Evolutionary conservation across 2,329 filamentous ascomycete species (phyloP).

Genomic region (Cladophialophora immunda): DNA sequence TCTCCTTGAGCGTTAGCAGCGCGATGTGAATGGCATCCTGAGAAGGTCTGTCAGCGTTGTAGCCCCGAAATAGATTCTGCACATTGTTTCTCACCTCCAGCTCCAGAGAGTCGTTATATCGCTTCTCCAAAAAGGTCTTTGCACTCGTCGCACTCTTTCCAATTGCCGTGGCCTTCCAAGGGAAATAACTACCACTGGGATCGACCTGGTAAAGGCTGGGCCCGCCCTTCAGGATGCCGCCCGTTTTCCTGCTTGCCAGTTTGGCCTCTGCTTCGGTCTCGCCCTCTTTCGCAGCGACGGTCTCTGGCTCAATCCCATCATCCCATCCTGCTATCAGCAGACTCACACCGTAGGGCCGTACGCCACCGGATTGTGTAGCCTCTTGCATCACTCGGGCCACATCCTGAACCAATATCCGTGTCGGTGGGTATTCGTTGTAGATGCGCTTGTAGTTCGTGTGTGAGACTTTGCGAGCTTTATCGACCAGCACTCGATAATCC

Average conservation of each 20-base stretch:
- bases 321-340: conserved; percentile 97
- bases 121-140: conserved; percentile 99
- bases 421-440: conserved; percentile 99
- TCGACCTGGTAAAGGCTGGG: conserved; percentile 99
- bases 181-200: conserved; percentile 98
- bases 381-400: conserved; percentile 98
- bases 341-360: conserved; percentile 95
- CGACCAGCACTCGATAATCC: conserved; percentile 96
- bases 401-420: conserved; percentile 97
- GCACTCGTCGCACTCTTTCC: conserved; percentile 98
- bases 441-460: conserved; percentile 99
- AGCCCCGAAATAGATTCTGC: background rate
- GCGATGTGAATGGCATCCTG: conserved; percentile 95
- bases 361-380: conserved; percentile 96
- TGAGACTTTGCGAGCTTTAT: conserved; percentile 97
- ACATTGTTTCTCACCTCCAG: conserved; percentile 66
- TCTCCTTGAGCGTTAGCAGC: conserved; percentile 95
- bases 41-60: conserved; percentile 21
- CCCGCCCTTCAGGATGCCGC: conserved; percentile 92
- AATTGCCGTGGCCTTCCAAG: conserved; percentile 99
- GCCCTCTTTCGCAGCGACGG: conserved; percentile 67
- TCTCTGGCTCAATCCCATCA: conserved; percentile 90
- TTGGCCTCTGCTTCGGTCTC: conserved; percentile 68
- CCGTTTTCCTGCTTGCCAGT: conserved; percentile 88
- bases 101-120: conserved; percentile 96